Conservation (phyloP, 2,329 filamentous ascomycete species). For the Drechslerella dactyloides region DNA sequence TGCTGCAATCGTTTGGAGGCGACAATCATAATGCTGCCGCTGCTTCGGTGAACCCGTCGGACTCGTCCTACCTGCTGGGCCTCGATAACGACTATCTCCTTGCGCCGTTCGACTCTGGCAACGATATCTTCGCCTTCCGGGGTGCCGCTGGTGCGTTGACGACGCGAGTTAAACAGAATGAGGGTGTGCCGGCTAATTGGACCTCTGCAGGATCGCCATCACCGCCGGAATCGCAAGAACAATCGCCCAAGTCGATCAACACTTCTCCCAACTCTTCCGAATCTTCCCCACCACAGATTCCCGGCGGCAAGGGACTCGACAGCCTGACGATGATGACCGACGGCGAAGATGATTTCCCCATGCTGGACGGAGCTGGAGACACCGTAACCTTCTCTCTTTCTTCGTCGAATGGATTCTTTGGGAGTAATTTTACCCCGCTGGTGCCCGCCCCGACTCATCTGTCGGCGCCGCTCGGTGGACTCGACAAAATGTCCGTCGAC, state of each 20-base stretch:
- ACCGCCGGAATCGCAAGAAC: constrained; percentile 48
- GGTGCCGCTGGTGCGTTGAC: constrained; percentile 41
- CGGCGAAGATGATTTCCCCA: constrained; percentile 45
- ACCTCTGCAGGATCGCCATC: constrained; percentile 36
- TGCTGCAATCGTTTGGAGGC: constrained; percentile 40
- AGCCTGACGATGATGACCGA: constrained; percentile 47
- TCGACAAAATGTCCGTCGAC: constrained; percentile 43
- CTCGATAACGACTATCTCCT: constrained; percentile 49
- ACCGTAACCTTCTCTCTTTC: constrained; percentile 36
- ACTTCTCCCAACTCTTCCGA: constrained; percentile 47
- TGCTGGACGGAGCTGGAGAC: constrained; percentile 37
- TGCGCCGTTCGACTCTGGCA: constrained; percentile 41
- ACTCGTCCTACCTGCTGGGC: constrained; percentile 43
- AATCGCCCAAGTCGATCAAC: constrained; percentile 47
- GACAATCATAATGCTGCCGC: constrained; percentile 44
- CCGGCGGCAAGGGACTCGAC: constrained; percentile 30
- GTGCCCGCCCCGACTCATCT: constrained; percentile 38
- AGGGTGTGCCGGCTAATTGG: neutral
- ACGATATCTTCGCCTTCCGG: constrained; percentile 46
- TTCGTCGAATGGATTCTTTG: constrained; percentile 45
- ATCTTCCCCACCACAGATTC: constrained; percentile 42
- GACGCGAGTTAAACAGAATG: neutral
- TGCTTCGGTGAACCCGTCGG: constrained; percentile 38
- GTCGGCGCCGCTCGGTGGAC: constrained; percentile 11
- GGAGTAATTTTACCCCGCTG: constrained; percentile 48